Evolutionary conservation across 257 asterid genomes (phyloP).

Genomic region (Paraleonurus japonicus): DNA sequence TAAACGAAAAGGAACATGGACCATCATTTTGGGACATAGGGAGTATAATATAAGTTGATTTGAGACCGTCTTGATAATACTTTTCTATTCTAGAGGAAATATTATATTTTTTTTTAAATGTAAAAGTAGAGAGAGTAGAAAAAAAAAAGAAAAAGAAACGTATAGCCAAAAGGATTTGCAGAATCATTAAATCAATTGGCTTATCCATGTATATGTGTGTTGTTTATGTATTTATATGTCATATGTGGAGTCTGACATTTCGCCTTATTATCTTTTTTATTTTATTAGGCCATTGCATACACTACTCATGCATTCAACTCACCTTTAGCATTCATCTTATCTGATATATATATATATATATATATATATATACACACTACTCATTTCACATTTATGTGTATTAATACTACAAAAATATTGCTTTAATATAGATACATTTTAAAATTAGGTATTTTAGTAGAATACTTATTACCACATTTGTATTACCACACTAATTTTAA

Average conservation of each 20-base stretch:
- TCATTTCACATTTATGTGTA: too few species aligned
- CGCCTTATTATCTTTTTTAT: background rate
- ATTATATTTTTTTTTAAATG: too few species aligned
- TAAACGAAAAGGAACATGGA: too few species aligned
- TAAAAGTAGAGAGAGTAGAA: background rate
- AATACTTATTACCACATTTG: too few species aligned
- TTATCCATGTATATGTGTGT: background rate
- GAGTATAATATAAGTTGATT: too few species aligned
- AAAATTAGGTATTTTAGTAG: too few species aligned
- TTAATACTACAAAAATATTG: too few species aligned
- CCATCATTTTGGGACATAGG: too few species aligned
- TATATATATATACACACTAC: too few species aligned
- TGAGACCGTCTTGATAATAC: background rate
- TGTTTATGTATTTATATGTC: background rate
- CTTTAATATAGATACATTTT: too few species aligned
- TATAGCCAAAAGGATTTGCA: background rate
- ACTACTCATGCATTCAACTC: background rate
- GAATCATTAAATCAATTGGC: background rate
- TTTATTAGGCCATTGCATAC: background rate
- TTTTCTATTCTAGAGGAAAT: background rate
- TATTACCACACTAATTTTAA: too few species aligned
- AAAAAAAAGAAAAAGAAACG: background rate
- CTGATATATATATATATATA: background rate
- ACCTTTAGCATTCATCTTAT: background rate
- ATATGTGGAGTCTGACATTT: background rate